Conservation (phyloP, 768 basidiomycete species). For the Boletus rufocinnamomeus region DNA sequence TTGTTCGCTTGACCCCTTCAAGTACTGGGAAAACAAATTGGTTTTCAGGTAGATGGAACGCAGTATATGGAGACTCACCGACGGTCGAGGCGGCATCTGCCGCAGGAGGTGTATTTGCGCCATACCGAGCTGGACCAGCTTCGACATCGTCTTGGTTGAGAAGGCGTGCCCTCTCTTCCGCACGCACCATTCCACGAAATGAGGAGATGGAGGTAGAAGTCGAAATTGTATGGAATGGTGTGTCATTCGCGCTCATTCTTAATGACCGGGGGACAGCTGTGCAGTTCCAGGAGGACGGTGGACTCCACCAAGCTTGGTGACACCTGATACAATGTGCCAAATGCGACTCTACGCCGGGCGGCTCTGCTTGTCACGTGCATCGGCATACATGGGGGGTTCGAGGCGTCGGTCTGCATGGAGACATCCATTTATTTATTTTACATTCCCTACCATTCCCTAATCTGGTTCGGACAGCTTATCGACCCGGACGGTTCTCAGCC, state of each 20-base stretch:
- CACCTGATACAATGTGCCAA: not conserved
- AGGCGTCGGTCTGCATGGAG: no score
- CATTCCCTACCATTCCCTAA: no score
- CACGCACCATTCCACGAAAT: constrained; percentile 25
- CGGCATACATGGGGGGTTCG: no score
- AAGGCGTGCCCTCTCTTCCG: constrained; percentile 28
- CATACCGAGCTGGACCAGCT: constrained; percentile 26
- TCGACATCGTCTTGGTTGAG: constrained; percentile 31
- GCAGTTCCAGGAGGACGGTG: not conserved
- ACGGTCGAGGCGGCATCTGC: constrained; percentile 22
- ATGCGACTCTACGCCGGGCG: not conserved
- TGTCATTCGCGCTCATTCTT: constrained; percentile 20
- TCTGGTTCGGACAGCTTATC: no score
- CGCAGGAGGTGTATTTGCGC: constrained; percentile 12
- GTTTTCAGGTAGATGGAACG: not conserved
- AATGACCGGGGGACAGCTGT: not conserved
- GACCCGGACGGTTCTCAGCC: no score
- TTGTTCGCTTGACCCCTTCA: constrained; percentile 18
- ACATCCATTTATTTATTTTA: no score
- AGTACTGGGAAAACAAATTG: constrained; percentile 1
- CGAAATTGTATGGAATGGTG: constrained; percentile 26
- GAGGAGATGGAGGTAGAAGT: constrained; percentile 32
- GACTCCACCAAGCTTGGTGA: not conserved
- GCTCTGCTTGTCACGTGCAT: not conserved
- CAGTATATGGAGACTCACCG: constrained; percentile 13